phyloP scores from a whole-genome alignment of 495 filamentous ascomycete species.

The Penicillium coffeae region DNA sequence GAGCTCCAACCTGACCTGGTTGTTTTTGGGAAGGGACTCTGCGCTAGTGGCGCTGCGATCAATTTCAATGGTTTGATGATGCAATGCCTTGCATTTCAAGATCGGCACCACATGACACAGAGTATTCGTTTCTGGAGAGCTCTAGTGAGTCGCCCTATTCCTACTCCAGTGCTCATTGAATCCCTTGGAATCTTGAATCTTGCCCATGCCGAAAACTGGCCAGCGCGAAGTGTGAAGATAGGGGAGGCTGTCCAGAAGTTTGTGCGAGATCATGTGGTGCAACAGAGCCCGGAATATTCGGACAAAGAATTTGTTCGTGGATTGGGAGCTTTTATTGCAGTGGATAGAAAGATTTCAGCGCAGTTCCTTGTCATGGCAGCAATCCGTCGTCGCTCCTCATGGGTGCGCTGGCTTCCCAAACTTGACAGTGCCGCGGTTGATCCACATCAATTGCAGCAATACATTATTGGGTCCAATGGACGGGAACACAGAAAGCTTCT shows the following conservation, averaged over 20 bases:
- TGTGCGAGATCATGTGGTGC: background rate
- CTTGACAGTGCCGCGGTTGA: slow-evolving; percentile 4
- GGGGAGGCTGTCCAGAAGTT: slow-evolving; percentile 1
- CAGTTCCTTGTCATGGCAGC: slow-evolving; percentile 6
- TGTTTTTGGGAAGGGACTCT: slow-evolving; percentile 5
- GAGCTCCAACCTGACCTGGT: slow-evolving; percentile 5
- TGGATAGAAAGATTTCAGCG: background rate
- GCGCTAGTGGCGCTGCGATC: slow-evolving; percentile 5
- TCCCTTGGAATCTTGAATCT: slow-evolving; percentile 4
- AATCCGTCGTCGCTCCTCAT: slow-evolving; percentile 1
- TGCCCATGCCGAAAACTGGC: slow-evolving; percentile 4
- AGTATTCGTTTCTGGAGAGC: slow-evolving; percentile 2
- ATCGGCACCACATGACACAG: background rate
- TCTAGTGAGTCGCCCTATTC: slow-evolving; percentile 1
- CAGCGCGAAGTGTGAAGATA: slow-evolving; percentile 8
- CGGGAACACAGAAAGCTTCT: background rate
- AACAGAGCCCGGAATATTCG: background rate
- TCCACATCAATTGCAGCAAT: background rate
- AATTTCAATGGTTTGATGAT: slow-evolving; percentile 9
- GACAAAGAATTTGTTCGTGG: background rate
- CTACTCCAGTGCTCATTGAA: slow-evolving; percentile 3
- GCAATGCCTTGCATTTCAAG: slow-evolving; percentile 1
- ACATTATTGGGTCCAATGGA: background rate
- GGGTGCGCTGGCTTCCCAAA: slow-evolving; percentile 7
- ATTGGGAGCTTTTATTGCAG: slow-evolving; percentile 4